Conservation (phyloP, 768 basidiomycete genomes). For the Gloeopeniophorella convolvens region DNA sequence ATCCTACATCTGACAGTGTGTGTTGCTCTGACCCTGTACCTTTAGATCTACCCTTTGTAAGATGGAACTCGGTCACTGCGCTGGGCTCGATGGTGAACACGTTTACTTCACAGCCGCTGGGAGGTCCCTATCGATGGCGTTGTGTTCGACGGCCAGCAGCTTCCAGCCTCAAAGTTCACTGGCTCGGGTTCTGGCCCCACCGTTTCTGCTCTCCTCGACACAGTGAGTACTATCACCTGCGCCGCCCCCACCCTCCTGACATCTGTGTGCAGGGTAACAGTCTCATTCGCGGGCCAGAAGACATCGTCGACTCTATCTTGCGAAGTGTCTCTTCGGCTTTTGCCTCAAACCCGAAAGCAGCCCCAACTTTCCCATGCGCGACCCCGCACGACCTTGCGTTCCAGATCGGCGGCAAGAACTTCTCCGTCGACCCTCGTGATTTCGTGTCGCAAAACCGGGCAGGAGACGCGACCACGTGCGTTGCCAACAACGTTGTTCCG, state of each 20-base stretch:
- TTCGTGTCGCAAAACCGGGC: conserved; percentile 41
- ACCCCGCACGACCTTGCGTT: conserved; percentile 14
- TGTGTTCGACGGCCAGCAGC: conserved; percentile 54
- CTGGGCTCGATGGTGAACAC: neutral
- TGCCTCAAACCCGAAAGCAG: conserved; percentile 1
- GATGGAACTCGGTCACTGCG: neutral
- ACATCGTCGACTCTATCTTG: conserved; percentile 13
- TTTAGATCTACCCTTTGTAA: conserved; percentile 19
- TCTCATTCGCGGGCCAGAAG: conserved; percentile 58
- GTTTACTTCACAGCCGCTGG: conserved; percentile 36
- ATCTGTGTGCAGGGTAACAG: conserved; percentile 54
- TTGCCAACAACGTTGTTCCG: conserved; percentile 8
- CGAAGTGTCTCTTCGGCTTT: conserved; percentile 12
- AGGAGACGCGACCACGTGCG: conserved; percentile 13
- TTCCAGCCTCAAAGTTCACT: conserved; percentile 47
- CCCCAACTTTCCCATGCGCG: conserved; percentile 15
- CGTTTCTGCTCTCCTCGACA: conserved; percentile 55
- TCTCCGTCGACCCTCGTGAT: conserved; percentile 73
- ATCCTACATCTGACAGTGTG: neutral
- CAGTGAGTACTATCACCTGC: conserved; percentile 33
- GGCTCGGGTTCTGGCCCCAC: conserved; percentile 40
- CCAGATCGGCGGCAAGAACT: conserved; percentile 38
- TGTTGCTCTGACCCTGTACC: conserved; percentile 17
- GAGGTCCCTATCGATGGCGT: conserved; percentile 67
- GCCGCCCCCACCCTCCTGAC: neutral